phyloP scores from a whole-genome alignment of 306 rosid species.

The Purshia tridentata region DNA sequence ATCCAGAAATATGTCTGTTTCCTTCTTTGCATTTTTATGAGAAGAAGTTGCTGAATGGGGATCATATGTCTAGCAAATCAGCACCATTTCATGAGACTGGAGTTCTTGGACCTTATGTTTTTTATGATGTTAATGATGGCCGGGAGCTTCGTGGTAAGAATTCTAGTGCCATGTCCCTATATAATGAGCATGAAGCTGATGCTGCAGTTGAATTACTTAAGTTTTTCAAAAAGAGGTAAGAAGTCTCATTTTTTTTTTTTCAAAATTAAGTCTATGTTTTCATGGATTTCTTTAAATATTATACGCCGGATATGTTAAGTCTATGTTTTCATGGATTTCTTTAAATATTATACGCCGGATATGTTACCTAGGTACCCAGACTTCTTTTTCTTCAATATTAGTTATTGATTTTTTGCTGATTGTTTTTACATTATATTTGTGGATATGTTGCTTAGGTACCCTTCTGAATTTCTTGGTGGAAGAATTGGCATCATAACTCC shows the following conservation, averaged over 20 bases:
- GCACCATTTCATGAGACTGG: constrained; percentile 74
- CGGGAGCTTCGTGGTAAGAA: constrained; percentile 70
- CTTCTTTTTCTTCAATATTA: neutral
- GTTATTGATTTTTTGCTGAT: constrained; percentile 21
- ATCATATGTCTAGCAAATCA: constrained; percentile 61
- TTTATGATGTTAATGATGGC: constrained; percentile 80
- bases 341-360: neutral
- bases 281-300: neutral
- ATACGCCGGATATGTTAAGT: neutral
- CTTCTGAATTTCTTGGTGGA: constrained; percentile 70
- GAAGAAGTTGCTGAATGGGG: constrained; percentile 76
- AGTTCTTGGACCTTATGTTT: constrained; percentile 82
- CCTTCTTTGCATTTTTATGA: constrained; percentile 94
- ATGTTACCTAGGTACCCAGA: constrained; percentile 31
- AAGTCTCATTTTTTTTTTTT: neutral
- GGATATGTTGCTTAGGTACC: constrained; percentile 53
- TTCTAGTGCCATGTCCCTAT: constrained; percentile 75
- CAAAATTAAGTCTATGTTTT: neutral
- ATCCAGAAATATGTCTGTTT: constrained; percentile 88
- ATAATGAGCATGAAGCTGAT: constrained; percentile 85
- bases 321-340: neutral
- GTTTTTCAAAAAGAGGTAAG: constrained; percentile 69
- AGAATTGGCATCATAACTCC: constrained; percentile 93
- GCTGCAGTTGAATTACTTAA: constrained; percentile 79
- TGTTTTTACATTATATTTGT: constrained; percentile 23